phyloP scores from a whole-genome alignment of 176 grass and related monocot species.

The Zoysia pacifica region DNA sequence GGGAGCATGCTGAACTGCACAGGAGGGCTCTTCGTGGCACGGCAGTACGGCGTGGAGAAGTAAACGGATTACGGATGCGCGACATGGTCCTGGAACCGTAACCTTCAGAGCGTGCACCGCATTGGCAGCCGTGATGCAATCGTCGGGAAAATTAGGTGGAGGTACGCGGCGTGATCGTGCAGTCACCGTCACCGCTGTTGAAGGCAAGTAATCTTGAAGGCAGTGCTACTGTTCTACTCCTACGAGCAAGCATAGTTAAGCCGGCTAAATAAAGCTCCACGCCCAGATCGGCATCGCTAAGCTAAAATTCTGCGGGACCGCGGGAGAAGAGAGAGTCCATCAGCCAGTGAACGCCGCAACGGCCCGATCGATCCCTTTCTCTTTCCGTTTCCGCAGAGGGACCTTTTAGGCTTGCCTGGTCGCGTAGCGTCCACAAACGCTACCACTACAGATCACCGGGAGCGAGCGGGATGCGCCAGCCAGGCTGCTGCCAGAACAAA shows the following conservation, averaged over 20 bases:
- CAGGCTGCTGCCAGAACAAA: not conserved
- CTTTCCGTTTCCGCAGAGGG: not conserved
- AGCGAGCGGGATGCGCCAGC: not conserved
- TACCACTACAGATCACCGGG: not conserved
- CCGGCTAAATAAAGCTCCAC: no score
- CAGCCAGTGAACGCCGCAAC: not conserved
- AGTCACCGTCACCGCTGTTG: not conserved
- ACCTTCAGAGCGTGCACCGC: not conserved
- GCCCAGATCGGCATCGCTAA: not conserved
- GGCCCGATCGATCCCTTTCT: not conserved
- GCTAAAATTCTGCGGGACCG: not conserved
- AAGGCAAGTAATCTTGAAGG: not conserved
- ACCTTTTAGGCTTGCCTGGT: not conserved
- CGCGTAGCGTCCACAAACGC: not conserved
- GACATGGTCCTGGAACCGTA: constrained; percentile 23
- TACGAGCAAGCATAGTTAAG: no score
- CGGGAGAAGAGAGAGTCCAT: no score
- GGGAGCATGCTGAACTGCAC: not conserved
- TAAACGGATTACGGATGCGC: not conserved
- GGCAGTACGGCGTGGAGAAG: not conserved
- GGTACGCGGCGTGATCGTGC: not conserved
- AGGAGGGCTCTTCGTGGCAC: not conserved
- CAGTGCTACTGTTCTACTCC: no score
- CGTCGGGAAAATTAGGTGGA: not conserved
- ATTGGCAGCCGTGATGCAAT: not conserved